phyloP scores from a whole-genome alignment of 352 stramenopile genomes.

The Phytopythium delawarense region DNA sequence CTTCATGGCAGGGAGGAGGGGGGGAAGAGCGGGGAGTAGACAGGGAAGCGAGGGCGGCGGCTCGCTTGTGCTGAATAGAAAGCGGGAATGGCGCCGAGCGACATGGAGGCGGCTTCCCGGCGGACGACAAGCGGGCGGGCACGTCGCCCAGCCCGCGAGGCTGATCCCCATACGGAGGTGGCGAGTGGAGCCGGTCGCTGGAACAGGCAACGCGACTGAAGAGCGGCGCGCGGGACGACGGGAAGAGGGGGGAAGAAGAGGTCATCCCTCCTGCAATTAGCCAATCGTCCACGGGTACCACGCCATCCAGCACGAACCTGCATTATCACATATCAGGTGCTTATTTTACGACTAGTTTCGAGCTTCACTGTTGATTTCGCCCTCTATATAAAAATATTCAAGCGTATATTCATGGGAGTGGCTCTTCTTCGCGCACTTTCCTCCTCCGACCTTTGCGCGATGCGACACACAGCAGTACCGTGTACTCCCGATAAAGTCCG shows the following conservation, averaged over 20 bases:
- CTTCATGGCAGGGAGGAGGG: constrained; percentile 26
- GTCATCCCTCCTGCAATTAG: constrained; percentile 22
- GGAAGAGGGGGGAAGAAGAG: background rate
- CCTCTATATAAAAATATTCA: background rate
- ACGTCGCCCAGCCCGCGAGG: background rate
- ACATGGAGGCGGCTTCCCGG: background rate
- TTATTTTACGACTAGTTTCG: background rate
- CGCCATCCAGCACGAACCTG: background rate
- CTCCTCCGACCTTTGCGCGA: background rate
- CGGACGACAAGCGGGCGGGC: constrained; percentile 4
- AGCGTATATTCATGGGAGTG: background rate
- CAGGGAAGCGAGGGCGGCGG: constrained; percentile 6
- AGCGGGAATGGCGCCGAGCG: constrained; percentile 6
- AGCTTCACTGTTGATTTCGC: background rate
- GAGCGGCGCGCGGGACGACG: background rate
- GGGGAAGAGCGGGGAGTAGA: constrained; percentile 11
- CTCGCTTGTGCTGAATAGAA: constrained; percentile 10
- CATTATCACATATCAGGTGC: background rate
- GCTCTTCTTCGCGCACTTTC: background rate
- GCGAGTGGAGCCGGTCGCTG: background rate
- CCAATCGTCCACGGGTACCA: background rate
- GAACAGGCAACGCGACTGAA: background rate
- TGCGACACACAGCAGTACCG: background rate
- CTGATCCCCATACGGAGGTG: background rate
- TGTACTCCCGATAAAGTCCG: background rate